A percentile compares a stretch with the other conserved stretches of the same genome.
These are phyloP conservation scores for Leishmania arabica DNA, from an alignment of 208 protist species.

Conservation along the genomic window DNA sequence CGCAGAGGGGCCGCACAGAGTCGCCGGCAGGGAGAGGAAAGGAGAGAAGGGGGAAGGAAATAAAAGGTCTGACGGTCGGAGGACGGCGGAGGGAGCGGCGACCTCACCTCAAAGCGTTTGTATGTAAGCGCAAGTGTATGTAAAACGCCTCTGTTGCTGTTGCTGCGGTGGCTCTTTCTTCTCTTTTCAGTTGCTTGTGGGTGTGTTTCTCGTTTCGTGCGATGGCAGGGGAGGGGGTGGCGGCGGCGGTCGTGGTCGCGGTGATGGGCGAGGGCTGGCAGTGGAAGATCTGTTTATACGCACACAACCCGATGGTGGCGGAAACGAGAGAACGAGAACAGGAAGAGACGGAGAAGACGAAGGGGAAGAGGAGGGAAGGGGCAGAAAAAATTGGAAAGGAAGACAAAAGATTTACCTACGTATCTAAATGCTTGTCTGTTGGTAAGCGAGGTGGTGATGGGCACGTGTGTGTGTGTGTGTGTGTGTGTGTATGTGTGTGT, in stretches of 20 bases:
- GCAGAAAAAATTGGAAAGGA: neutral
- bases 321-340: neutral
- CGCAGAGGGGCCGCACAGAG: neutral
- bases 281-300: neutral
- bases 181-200: too few species aligned
- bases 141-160: neutral
- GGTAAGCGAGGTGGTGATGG: neutral
- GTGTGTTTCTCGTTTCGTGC: neutral
- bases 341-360: neutral
- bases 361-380: neutral
- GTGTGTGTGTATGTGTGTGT: conserved; percentile 7
- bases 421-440: neutral
- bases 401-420: neutral
- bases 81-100: neutral
- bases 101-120: neutral
- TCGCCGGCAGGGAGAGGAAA: neutral
- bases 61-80: neutral
- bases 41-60: neutral
- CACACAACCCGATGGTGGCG: neutral
- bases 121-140: neutral
- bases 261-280: neutral
- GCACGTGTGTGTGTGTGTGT: neutral
- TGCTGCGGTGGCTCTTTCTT: neutral
- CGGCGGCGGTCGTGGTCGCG: neutral
- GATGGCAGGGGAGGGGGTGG: neutral